These are phyloP conservation scores for Penicillium crustosum DNA, from an alignment of 2,329 filamentous ascomycete species.

Conservation along the genomic window DNA sequence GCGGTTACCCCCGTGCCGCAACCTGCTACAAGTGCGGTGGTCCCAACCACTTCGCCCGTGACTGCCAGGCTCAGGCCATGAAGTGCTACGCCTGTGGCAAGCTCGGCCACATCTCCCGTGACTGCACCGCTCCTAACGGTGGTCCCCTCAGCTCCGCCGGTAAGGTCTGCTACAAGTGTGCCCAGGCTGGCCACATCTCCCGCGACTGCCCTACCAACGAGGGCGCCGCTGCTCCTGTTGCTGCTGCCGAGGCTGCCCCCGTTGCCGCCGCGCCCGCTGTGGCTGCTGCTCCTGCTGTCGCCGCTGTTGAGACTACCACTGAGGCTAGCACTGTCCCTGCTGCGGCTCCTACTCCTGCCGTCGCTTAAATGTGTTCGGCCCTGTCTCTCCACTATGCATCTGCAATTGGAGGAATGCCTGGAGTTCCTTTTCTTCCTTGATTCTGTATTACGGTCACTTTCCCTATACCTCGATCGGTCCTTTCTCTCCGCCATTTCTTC, in stretches of 20 bases:
- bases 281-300: slow-evolving; percentile 39
- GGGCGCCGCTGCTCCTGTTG: slow-evolving; percentile 39
- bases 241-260: slow-evolving; percentile 25
- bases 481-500: slow-evolving; percentile 32
- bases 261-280: slow-evolving; percentile 22
- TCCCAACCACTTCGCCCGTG: slow-evolving; percentile 96
- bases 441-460: slow-evolving; percentile 35
- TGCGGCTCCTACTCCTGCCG: slow-evolving; percentile 45
- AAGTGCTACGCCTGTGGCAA: slow-evolving; percentile 98
- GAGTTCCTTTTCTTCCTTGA: slow-evolving; percentile 15
- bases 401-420: not conserved
- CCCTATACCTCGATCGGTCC: slow-evolving; percentile 25
- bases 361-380: slow-evolving; percentile 39
- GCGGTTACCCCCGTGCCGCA: slow-evolving; percentile 55
- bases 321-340: slow-evolving; percentile 19
- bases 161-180: slow-evolving; percentile 98
- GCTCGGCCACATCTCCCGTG: slow-evolving; percentile 87
- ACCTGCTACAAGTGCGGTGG: slow-evolving; percentile 72
- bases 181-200: slow-evolving; percentile 92
- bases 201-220: slow-evolving; percentile 84
- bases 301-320: slow-evolving; percentile 40
- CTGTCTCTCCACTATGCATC: slow-evolving; percentile 16
- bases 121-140: slow-evolving; percentile 96
- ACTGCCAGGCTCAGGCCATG: slow-evolving; percentile 98
- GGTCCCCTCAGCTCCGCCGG: slow-evolving; percentile 92